Evolutionary conservation across 306 rosid genomes (phyloP), one percentile per base, ranked within the genome.

Genomic region (Sindora glabra): DNA sequence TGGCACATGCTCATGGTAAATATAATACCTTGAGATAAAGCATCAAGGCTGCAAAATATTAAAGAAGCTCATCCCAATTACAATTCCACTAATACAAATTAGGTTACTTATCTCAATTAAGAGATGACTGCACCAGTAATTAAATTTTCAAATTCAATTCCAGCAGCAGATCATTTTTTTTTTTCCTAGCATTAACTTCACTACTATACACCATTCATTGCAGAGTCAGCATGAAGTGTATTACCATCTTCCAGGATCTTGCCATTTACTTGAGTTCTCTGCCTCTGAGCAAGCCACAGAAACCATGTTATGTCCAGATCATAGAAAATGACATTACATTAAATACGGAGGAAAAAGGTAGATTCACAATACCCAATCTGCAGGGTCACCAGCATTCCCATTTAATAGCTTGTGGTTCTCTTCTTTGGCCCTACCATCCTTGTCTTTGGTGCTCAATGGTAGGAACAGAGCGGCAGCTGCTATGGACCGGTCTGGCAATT

Each of bases 391-490:
- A 5, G 86, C 70, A 30, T 80, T 89, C 48, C 99, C 99, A 73
- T 94, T 89, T 82, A 86, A 75, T 25, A 89, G 85, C 76, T 94
- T 94, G 81, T 84, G 92, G 53, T 69, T 82, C 86, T 94, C 99
- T 59, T 89, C 97, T 84, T 89, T 87, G 72, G 68, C 80, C 74
- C 77, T 72, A 30, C 80, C 59, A 12, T 89, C 94, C 71, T 59
- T 88, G 72, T 92, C 99, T 78, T 84, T 94, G 10, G 63, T 39
- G 71, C 81, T 89, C 68, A 94, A 37, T 13, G 99, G 99, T 63
- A 94, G 74, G 68, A 83, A 33, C 56, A 75, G 51, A 29, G 84
- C 50, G 39, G 81, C 75, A 41, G 68, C 67, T 16, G 90, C 89
- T 15, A 42, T 66, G n/a, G 85, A 74, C 56, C 99, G 89, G 81